These are phyloP conservation scores for Mallotus repandus DNA, from an alignment of 441 rosid genomes.

Conservation along the genomic window DNA sequence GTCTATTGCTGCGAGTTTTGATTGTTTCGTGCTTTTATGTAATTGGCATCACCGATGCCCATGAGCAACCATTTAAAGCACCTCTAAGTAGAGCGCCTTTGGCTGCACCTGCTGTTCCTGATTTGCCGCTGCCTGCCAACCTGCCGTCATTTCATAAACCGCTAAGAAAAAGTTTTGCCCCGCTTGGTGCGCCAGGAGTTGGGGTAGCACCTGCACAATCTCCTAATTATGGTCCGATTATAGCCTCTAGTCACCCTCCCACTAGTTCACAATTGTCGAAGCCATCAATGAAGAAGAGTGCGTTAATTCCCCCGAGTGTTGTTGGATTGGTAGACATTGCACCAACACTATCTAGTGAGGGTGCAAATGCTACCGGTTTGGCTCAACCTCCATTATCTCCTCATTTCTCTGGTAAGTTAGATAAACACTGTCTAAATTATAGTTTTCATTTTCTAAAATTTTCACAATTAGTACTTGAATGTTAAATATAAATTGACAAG, in stretches of 20 bases:
- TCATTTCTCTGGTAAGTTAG: slow-evolving; percentile 47
- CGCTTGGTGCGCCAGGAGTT: slow-evolving; percentile 35
- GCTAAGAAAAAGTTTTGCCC: slow-evolving; percentile 41
- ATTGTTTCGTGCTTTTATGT: slow-evolving; percentile 34
- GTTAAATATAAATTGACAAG: neutral
- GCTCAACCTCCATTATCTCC: slow-evolving; percentile 86
- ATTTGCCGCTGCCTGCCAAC: slow-evolving; percentile 48
- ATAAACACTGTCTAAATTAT: slow-evolving; percentile 10
- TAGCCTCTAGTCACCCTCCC: slow-evolving; percentile 59
- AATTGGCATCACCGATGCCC: slow-evolving; percentile 37
- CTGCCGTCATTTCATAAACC: slow-evolving; percentile 41
- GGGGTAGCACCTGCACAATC: slow-evolving; percentile 47
- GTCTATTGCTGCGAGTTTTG: slow-evolving; percentile 38
- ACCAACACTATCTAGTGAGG: slow-evolving; percentile 55
- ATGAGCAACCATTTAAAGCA: slow-evolving; percentile 31
- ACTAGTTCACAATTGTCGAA: slow-evolving; percentile 58
- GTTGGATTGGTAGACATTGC: slow-evolving; percentile 62
- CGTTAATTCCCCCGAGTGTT: slow-evolving; percentile 49
- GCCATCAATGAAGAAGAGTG: slow-evolving; percentile 55
- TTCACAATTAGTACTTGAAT: neutral
- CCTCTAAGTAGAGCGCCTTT: slow-evolving; percentile 39
- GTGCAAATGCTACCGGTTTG: slow-evolving; percentile 53
- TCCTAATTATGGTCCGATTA: slow-evolving; percentile 55
- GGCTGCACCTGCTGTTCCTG: slow-evolving; percentile 40
- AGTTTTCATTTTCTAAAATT: neutral